Evolutionary conservation across 129 eudicot genomes (phyloP).

Genomic region (Flaveria bidentis): DNA sequence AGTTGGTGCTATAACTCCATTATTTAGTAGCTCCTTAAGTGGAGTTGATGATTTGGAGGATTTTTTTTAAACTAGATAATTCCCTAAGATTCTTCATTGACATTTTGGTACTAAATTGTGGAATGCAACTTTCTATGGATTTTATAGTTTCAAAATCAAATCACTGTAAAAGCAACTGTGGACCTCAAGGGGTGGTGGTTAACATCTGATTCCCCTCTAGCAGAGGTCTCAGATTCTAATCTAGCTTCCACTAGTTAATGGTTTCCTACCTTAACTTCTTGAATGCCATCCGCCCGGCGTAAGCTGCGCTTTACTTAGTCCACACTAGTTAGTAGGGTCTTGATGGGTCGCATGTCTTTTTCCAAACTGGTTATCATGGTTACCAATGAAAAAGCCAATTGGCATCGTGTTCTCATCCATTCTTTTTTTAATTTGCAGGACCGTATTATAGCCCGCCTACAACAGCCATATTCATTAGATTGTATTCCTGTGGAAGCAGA

Average conservation of each 20-base stretch:
- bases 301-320: neutral
- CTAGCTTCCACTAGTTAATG: too few relatives aligned
- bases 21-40: too few relatives aligned
- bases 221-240: too few relatives aligned
- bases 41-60: too few relatives aligned
- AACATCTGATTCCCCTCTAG: too few relatives aligned
- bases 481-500: slow-evolving; percentile 98
- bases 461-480: slow-evolving; percentile 94
- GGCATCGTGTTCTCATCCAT: slow-evolving; percentile 6
- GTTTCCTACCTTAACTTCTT: too few relatives aligned
- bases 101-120: too few relatives aligned
- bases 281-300: neutral
- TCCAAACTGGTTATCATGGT: neutral
- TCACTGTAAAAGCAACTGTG: neutral
- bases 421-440: slow-evolving; percentile 52
- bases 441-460: slow-evolving; percentile 95
- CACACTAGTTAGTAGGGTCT: neutral
- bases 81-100: too few relatives aligned
- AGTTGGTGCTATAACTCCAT: slow-evolving; percentile 1
- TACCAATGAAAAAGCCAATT: neutral
- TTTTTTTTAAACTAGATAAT: too few relatives aligned
- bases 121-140: too few relatives aligned
- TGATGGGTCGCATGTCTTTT: neutral
- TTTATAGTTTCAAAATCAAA: too few relatives aligned
- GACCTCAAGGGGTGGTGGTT: neutral